Percentiles rank a stretch among this genome's conserved stretches.
Conservation (phyloP, 257 asterid species). For the Solanum corneliomulleri region DNA sequence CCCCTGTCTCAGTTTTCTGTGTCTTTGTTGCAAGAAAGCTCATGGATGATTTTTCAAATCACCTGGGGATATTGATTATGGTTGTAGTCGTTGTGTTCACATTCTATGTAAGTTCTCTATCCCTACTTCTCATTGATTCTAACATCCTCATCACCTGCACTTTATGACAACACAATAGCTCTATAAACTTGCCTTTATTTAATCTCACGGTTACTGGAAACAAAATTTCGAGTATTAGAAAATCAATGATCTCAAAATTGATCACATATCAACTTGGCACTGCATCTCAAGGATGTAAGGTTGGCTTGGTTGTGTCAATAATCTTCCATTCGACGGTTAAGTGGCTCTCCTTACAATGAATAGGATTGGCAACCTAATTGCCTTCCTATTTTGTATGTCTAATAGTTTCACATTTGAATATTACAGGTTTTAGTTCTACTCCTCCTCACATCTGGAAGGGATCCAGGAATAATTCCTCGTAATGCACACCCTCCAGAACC, state of each 20-base stretch:
- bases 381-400: not conserved
- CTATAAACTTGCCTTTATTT: not conserved
- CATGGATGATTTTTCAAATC: constrained; percentile 49
- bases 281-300: not conserved
- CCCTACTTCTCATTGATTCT: not conserved
- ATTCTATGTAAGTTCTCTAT: constrained; percentile 43
- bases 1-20: constrained; percentile 72
- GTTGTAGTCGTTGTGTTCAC: constrained; percentile 61
- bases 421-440: constrained; percentile 82
- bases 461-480: constrained; percentile 94
- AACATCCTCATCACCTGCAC: not conserved
- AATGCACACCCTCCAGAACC: constrained; percentile 97
- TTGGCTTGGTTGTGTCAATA: not conserved
- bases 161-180: not conserved
- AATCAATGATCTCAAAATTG: not conserved
- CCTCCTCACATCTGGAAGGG: constrained; percentile 93
- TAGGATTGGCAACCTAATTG: not conserved
- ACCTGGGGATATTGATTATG: constrained; percentile 73
- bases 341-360: not conserved
- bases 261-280: not conserved
- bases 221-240: not conserved
- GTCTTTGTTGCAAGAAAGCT: constrained; percentile 85
- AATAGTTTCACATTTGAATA: not conserved
- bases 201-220: not conserved
- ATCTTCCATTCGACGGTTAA: not conserved